phyloP scores from a whole-genome alignment of 345 rosid genomes.

The Camelina sativa region DNA sequence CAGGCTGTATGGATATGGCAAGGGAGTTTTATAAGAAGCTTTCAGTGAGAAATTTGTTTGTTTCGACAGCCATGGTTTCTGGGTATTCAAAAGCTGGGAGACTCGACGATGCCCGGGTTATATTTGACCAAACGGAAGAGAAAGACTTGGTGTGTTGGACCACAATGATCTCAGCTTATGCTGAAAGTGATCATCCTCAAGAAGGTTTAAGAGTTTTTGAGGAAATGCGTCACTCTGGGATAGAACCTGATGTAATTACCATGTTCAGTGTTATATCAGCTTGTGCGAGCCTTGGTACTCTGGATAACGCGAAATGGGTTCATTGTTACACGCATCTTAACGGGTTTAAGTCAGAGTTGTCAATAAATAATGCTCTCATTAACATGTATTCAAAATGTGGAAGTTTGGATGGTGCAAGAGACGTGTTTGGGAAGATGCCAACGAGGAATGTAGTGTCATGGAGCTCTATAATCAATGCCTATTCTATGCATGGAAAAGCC shows the following conservation, averaged over 20 bases:
- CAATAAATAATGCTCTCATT: slow-evolving; percentile 55
- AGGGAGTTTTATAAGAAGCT: slow-evolving; percentile 40
- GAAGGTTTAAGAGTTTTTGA: slow-evolving; percentile 60
- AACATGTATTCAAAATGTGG: slow-evolving; percentile 78
- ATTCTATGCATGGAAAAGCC: slow-evolving; percentile 61
- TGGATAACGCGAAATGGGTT: slow-evolving; percentile 56
- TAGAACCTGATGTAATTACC: slow-evolving; percentile 55
- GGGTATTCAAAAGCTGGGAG: slow-evolving; percentile 56
- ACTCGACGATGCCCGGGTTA: slow-evolving; percentile 56
- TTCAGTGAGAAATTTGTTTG: slow-evolving; percentile 48
- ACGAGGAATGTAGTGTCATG: slow-evolving; percentile 59
- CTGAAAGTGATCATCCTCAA: slow-evolving; percentile 61
- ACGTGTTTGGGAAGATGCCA: slow-evolving; percentile 52
- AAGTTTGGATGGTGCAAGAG: slow-evolving; percentile 54
- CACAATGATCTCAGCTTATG: slow-evolving; percentile 76
- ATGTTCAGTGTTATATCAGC: slow-evolving; percentile 64
- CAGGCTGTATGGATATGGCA: slow-evolving; percentile 59
- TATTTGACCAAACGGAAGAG: slow-evolving; percentile 53
- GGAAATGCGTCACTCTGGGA: slow-evolving; percentile 46
- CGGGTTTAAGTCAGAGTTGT: slow-evolving; percentile 45
- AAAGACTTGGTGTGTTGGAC: slow-evolving; percentile 77
- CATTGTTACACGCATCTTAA: slow-evolving; percentile 48
- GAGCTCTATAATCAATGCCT: slow-evolving; percentile 65
- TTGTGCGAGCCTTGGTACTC: slow-evolving; percentile 52
- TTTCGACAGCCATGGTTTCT: slow-evolving; percentile 57